Base-by-base conservation (phyloP, 2,329 filamentous ascomycete genomes). In the Aspergillus aculeatus region DNA sequence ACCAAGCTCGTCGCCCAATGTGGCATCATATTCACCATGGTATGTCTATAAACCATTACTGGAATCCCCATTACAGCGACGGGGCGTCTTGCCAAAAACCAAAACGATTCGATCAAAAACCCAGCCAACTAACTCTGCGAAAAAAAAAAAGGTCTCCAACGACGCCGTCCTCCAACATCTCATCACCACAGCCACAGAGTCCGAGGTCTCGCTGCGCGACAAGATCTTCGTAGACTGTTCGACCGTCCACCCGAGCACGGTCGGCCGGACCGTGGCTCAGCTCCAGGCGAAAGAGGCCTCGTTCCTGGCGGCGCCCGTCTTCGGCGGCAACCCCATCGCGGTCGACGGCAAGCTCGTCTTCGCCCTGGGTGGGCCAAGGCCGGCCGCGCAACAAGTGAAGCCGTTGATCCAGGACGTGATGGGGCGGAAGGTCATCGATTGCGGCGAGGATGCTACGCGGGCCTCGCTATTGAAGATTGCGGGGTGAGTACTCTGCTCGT, bases 171-270 rank as follows among this genome's bases (percentile, higher is more conserved):
- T 79, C 2, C 59, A 72, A 57, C 65, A 64, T 4, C 64, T 77
- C 0, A 63, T 73, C 53, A 67, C 68, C 14, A 66, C 70, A 5
- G 68, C 68, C 2, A 54, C 69, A 50, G 66, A 57, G 41, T 70
- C 63, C 3, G 68, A 66, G 4, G 65, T 68, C 14, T 67, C 72
- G 0, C 68, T 90, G 35, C 81, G 81, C 31, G 89, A 87, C 64
- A 96, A 96, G 80, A 80, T 96, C 38, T 89, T 96, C 66, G 84
- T 96, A 19, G 92, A 96, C 70, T 92, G 89, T 81, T 94, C 90
- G 3, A 96, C 92, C 6, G 86, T 96, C 38, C 90, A 94, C 70
- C 92, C 92, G 0, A 86, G 91, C 54, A 91, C 90, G 1, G 74
- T 77, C 10, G 67, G 69, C 2, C 60, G 67, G 1, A 70, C 76